These are phyloP conservation scores for Exophiala phaeomuriformis DNA, from an alignment of 2,329 filamentous ascomycete species.

Conservation along the genomic window DNA sequence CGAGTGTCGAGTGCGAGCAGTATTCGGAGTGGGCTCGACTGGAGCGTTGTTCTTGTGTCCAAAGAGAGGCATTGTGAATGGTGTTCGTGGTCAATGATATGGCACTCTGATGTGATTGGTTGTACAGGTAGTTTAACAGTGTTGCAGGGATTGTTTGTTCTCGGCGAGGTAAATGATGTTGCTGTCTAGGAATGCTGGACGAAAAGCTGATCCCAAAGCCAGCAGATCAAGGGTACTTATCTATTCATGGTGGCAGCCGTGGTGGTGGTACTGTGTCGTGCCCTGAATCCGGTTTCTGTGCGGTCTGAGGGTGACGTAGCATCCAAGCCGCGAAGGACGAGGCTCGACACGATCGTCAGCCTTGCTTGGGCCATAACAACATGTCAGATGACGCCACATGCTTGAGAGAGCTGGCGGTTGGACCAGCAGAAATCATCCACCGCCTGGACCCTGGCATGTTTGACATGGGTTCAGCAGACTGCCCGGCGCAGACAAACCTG, in stretches of 20 bases:
- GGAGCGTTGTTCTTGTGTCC: constrained; percentile 21
- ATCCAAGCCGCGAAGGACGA: neutral
- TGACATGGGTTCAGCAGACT: neutral
- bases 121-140: neutral
- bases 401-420: constrained; percentile 1
- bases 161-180: no score
- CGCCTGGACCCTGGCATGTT: neutral
- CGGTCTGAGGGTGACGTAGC: constrained; percentile 4
- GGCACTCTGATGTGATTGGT: neutral
- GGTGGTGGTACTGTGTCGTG: neutral
- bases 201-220: no score
- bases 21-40: constrained; percentile 15
- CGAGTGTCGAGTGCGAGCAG: constrained; percentile 22
- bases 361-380: constrained; percentile 3
- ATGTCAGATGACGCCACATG: constrained; percentile 18
- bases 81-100: neutral
- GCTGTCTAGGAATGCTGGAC: no score
- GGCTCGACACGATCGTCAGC: constrained; percentile 18
- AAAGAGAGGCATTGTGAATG: constrained; percentile 23
- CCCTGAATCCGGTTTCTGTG: constrained; percentile 12
- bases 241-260: neutral
- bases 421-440: neutral
- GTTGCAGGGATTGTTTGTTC: no score
- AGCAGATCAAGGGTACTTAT: no score
- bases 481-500: no score